Percentiles rank a stretch among this genome's conserved stretches.
phyloP scores from a whole-genome alignment of 768 basidiomycete genomes.

The Panaeolus papilionaceus region DNA sequence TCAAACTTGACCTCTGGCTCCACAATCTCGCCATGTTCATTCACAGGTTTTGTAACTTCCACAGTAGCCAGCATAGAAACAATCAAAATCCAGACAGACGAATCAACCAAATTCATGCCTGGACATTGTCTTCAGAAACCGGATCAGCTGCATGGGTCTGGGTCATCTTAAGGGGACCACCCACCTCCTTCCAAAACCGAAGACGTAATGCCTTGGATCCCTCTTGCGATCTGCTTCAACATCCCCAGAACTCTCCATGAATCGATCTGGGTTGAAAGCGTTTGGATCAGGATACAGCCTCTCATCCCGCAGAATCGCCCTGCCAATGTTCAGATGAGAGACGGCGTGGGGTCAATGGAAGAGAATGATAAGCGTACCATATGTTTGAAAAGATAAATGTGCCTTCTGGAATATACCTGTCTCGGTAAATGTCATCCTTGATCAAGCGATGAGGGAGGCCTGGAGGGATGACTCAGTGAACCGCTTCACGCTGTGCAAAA shows the following conservation, averaged over 20 bases:
- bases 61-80: constrained; percentile 25
- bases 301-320: constrained; percentile 21
- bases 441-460: constrained; percentile 21
- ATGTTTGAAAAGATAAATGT: constrained; percentile 36
- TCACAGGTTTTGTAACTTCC: constrained; percentile 31
- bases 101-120: constrained; percentile 30
- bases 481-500: neutral
- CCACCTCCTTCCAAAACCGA: constrained; percentile 41
- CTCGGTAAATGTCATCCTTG: constrained; percentile 36
- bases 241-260: constrained; percentile 31
- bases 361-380: constrained; percentile 28
- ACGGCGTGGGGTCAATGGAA: neutral
- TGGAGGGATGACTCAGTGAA: constrained; percentile 25
- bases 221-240: constrained; percentile 28
- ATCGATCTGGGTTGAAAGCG: constrained; percentile 38
- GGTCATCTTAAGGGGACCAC: neutral
- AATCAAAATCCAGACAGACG: constrained; percentile 29
- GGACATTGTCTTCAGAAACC: constrained; percentile 27
- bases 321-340: neutral
- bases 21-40: constrained; percentile 32
- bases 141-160: neutral
- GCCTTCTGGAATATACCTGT: constrained; percentile 37
- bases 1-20: constrained; percentile 33
- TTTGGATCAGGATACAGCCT: constrained; percentile 17
- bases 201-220: constrained; percentile 34